These are phyloP conservation scores for Dactylonectria macrodidyma DNA, from an alignment of 2,329 filamentous ascomycete species.

Conservation along the genomic window DNA sequence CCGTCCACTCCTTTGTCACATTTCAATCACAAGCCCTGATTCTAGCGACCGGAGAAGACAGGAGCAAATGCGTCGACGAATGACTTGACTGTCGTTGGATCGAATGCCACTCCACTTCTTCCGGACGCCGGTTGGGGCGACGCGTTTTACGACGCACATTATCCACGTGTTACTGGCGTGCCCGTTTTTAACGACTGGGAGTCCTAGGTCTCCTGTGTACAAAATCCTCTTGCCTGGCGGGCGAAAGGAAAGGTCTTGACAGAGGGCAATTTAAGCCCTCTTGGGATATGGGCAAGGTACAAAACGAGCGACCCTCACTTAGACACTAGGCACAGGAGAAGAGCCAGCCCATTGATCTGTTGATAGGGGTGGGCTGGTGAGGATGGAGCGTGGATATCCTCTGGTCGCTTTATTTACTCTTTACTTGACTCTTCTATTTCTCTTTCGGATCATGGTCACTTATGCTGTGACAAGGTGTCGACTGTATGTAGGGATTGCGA, in stretches of 20 bases:
- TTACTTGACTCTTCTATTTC: slow-evolving; percentile 47
- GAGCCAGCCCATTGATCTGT: slow-evolving; percentile 31
- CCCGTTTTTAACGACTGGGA: slow-evolving; percentile 43
- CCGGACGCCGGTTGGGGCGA: slow-evolving; percentile 25
- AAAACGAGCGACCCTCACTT: slow-evolving; percentile 39
- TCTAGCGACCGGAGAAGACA: slow-evolving; percentile 47
- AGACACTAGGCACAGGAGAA: slow-evolving; percentile 30
- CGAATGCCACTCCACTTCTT: slow-evolving; percentile 9
- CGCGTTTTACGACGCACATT: slow-evolving; percentile 31
- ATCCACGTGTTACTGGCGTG: slow-evolving; percentile 42
- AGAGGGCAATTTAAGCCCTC: slow-evolving; percentile 36
- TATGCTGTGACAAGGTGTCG: slow-evolving; percentile 39
- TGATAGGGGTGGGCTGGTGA: slow-evolving; percentile 36
- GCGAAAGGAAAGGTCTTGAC: slow-evolving; percentile 37
- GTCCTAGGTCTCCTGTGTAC: slow-evolving; percentile 45
- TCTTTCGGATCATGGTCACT: slow-evolving; percentile 40
- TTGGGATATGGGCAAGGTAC: slow-evolving; percentile 42
- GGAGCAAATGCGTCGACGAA: slow-evolving; percentile 34
- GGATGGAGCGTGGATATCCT: slow-evolving; percentile 42
- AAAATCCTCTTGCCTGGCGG: slow-evolving; percentile 32
- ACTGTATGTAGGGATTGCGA: slow-evolving; percentile 51
- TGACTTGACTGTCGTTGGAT: slow-evolving; percentile 30
- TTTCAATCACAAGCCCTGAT: slow-evolving; percentile 45
- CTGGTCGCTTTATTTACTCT: slow-evolving; percentile 51
- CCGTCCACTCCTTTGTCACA: slow-evolving; percentile 58